These are phyloP conservation scores for Nigrospora oryzae DNA, from an alignment of 2,329 filamentous ascomycete species.

Conservation along the genomic window DNA sequence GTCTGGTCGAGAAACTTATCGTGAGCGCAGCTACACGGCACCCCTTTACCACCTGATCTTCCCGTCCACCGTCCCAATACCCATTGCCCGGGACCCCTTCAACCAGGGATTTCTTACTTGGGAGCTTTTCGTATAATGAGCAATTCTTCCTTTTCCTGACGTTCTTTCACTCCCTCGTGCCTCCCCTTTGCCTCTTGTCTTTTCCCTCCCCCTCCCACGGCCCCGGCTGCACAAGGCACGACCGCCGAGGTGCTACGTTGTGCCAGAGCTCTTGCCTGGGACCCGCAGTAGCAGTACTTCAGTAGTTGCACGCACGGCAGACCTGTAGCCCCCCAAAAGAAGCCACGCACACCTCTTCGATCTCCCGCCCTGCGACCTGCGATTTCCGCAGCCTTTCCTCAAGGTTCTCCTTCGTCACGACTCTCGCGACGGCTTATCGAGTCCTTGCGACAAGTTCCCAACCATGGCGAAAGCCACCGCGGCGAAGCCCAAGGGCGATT, in stretches of 20 bases:
- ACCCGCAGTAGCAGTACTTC: too few species aligned
- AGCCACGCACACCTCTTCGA: constrained; percentile 15
- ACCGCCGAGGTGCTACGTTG: too few species aligned
- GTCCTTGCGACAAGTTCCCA: too few species aligned
- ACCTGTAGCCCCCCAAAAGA: constrained; percentile 7
- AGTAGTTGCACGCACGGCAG: not conserved
- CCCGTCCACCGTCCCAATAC: not conserved
- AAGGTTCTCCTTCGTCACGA: too few species aligned
- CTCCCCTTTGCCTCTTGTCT: constrained; percentile 11
- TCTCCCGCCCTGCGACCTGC: not conserved
- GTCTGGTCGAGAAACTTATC: too few species aligned
- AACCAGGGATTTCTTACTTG: not conserved
- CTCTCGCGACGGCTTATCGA: too few species aligned
- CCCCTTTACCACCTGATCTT: too few species aligned
- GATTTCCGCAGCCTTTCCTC: too few species aligned
- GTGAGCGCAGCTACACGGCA: too few species aligned
- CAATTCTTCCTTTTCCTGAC: constrained; percentile 4
- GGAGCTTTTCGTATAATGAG: constrained; percentile 5
- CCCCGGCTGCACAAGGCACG: too few species aligned
- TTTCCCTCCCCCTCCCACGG: constrained; percentile 1
- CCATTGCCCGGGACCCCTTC: constrained; percentile 1
- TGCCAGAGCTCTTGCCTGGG: too few species aligned
- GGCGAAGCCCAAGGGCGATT: constrained; percentile 24
- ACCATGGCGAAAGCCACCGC: constrained; percentile 29
- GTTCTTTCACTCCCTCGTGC: constrained; percentile 9